Evolutionary conservation across 768 basidiomycete species (phyloP).

Genomic region (Boletus coccyginus): DNA sequence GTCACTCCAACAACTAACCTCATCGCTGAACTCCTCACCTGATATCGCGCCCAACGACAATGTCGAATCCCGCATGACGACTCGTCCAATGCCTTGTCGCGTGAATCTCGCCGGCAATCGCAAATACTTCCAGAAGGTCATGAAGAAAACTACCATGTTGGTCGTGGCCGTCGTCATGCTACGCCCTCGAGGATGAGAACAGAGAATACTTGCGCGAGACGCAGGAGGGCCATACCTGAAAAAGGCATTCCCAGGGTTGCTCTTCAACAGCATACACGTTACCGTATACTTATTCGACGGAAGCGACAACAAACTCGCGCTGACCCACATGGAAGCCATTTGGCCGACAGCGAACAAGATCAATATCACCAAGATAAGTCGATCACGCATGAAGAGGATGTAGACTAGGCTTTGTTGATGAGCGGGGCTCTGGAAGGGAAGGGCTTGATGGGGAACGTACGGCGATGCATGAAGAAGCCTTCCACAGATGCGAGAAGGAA

Average conservation of each 20-base stretch:
- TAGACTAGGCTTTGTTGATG: conserved; percentile 12
- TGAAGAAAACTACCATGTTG: conserved; percentile 9
- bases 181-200: background rate
- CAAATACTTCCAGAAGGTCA: conserved; percentile 21
- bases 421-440: background rate
- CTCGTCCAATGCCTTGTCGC: background rate
- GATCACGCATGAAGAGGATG: conserved; percentile 12
- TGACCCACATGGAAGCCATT: conserved; percentile 16
- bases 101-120: conserved; percentile 11
- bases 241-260: conserved; percentile 13
- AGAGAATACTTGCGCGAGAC: background rate
- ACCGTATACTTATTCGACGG: conserved; percentile 8
- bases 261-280: conserved; percentile 15
- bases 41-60: conserved; percentile 5
- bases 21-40: conserved; percentile 1
- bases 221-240: conserved; percentile 13
- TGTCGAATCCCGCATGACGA: conserved; percentile 18
- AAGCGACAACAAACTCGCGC: conserved; percentile 7
- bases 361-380: conserved; percentile 10
- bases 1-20: background rate
- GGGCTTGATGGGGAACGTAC: conserved; percentile 6
- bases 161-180: conserved; percentile 21
- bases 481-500: conserved; percentile 12
- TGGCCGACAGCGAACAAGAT: conserved; percentile 6
- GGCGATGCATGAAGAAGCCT: conserved; percentile 13